Evolutionary conservation across 108 stramenopile genomes (phyloP), one percentile per base, ranked within the genome.

Genomic region (Halocafeteria seosinensis): DNA sequence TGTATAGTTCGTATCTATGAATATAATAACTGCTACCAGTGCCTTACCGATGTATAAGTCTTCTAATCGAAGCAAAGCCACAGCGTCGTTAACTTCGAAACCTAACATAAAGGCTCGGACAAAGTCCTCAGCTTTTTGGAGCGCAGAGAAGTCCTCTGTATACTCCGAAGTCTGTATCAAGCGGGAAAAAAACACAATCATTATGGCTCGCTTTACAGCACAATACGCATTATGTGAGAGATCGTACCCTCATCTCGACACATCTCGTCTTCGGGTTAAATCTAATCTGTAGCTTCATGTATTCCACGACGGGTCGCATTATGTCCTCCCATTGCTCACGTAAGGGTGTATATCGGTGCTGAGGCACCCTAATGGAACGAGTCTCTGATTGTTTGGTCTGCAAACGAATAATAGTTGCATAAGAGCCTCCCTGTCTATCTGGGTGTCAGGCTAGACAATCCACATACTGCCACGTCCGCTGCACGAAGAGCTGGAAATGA

Each of bases 71-170:
- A 98, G 72, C 58, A 98, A 73, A 1, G 96, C 96, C 17, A 98
- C 87, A 1, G 96, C 92, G 78, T 98, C 96, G 62, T 86, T 87
- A 5, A 94, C 91, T 64, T 98, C 95, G 61, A 98, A 98, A 12
- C 97, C 97, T 71, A 94, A 69, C 89, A 93, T 89, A 73, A 94
- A 98, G 31, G 92, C 94, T 34, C 81, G 72, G n/a, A 92, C 83
- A 71, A 94, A 97, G 72, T 97, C 93, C 8, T 89, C 88, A 27
- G 87, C 92, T 67, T 93, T 93, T 74, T 94, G 92, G 13, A 94
- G 77, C 6, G 88, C 86, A 12, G 86, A 85, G 25, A 78, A 64
- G 66, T 94, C 91, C 29, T 85, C 42, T 9, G 97, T 95, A 55
- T 90, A 86, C 23, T 68, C 67, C 11, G 88, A 89, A 47, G 17